Evolutionary conservation across 164 flowering plant species (phyloP).

Genomic region (Platanus orientalis): DNA sequence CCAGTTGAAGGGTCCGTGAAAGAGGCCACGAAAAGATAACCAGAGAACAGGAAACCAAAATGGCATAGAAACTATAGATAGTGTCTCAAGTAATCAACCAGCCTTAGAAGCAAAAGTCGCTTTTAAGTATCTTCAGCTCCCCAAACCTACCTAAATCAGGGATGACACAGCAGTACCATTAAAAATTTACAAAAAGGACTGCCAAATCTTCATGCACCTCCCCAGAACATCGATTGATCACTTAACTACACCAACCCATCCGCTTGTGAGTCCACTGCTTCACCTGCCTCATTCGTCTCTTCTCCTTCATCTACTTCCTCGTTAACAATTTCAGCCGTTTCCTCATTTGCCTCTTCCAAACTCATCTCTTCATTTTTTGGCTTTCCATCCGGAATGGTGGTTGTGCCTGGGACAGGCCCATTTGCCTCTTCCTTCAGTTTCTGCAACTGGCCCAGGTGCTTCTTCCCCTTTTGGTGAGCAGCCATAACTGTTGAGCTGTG

Average conservation of each 20-base stretch:
- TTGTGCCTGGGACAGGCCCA: conserved; percentile 9
- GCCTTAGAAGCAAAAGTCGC: too few species aligned
- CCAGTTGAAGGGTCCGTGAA: too few species aligned
- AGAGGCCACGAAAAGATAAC: too few species aligned
- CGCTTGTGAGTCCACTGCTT: neutral
- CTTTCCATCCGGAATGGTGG: neutral
- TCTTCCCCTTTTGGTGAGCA: conserved; percentile 16
- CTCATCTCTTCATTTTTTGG: neutral
- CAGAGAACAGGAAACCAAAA: too few species aligned
- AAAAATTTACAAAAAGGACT: too few species aligned
- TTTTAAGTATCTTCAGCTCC: too few species aligned
- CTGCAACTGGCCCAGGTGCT: conserved; percentile 15
- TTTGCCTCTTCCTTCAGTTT: conserved; percentile 9
- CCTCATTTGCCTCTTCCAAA: conserved; percentile 2
- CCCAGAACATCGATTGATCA: neutral
- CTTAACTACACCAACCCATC: neutral
- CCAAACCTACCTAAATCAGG: too few species aligned
- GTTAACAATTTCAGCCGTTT: neutral
- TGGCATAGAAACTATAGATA: too few species aligned
- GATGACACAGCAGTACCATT: too few species aligned
- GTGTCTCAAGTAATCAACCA: too few species aligned
- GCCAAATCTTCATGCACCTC: neutral
- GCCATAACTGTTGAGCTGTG: conserved; percentile 11
- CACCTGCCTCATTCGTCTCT: neutral
- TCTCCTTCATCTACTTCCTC: neutral